phyloP scores from a whole-genome alignment of 768 basidiomycete genomes.

The Amyloporia xantha region DNA sequence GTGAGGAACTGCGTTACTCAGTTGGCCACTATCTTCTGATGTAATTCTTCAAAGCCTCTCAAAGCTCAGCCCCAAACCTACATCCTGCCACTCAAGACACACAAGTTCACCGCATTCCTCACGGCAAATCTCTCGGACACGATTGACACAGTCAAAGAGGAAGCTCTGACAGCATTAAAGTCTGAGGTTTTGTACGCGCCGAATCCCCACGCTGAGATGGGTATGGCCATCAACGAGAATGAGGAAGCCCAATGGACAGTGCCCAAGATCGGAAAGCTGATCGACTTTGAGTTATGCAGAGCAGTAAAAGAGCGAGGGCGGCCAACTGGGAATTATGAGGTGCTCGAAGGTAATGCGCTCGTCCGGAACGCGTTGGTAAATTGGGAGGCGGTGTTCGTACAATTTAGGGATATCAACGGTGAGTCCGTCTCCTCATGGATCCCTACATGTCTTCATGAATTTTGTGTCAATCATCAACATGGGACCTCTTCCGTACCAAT shows the following conservation, averaged over 20 bases:
- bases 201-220: slow-evolving; percentile 8
- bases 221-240: slow-evolving; percentile 8
- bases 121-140: slow-evolving; percentile 48
- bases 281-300: slow-evolving; percentile 63
- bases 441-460: neutral
- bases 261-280: slow-evolving; percentile 28
- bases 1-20: neutral
- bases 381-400: slow-evolving; percentile 66
- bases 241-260: slow-evolving; percentile 25
- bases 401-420: slow-evolving; percentile 61
- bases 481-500: no score
- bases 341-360: slow-evolving; percentile 38
- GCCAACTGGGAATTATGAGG: slow-evolving; percentile 44
- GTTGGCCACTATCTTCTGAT: neutral
- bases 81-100: slow-evolving; percentile 66
- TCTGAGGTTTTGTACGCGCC: slow-evolving; percentile 35
- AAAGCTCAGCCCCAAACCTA: slow-evolving; percentile 49
- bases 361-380: slow-evolving; percentile 47
- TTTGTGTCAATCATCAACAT: slow-evolving; percentile 2
- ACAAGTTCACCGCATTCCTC: slow-evolving; percentile 61
- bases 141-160: slow-evolving; percentile 53
- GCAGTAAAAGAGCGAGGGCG: slow-evolving; percentile 45
- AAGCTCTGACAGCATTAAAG: slow-evolving; percentile 54
- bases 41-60: neutral
- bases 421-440: slow-evolving; percentile 22